Base-by-base conservation (phyloP, 2,329 filamentous ascomycete species). In the Colletotrichum neosansevieriae region DNA sequence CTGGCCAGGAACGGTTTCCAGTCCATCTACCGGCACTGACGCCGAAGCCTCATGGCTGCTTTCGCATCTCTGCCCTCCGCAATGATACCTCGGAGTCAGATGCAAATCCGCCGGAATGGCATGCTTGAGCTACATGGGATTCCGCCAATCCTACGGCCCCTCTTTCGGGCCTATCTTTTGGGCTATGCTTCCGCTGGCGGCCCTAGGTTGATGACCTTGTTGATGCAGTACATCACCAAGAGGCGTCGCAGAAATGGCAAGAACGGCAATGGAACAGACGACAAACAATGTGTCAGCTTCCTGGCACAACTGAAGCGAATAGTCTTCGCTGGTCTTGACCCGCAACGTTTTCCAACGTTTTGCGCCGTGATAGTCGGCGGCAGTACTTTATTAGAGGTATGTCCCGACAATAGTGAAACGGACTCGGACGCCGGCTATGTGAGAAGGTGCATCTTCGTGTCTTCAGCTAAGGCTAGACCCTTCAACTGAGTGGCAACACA, bases 351-450 rank as follows among this genome's bases (percentile, higher is more conserved):
- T 73, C 87, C 89, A 49, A 82, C 87, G 4, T 91, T 91, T 74
- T 91, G 88, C 75, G 88, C 88, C 7, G 80, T 83, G 6, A 77
- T 91, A 10, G 84, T 88, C 44, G 89, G 88, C 38, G 88, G 88
- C 44, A 86, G 84, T 70, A 88, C 87, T 24, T 75, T 90, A n/a
- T 75, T 90, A n/a, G 83, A 89, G 81, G 88, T 86, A 79, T 73
- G 82, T 74, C 24, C 32, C n/a, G 42, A 65, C 53, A 51, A 50
- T 45, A 44, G 34, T 61, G n/a, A 56, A 58, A 21, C 56, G 38
- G 45, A 54, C 47, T 53, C 24, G n/a, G 32, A 65, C 32, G 45
- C 53, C 32, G 19, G 64, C 53, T 13, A 54, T 60, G 29, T n/a
- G 34, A 44, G 38, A 29, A 49, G 47, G 42, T 42, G 49, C 29